phyloP scores from a whole-genome alignment of 2,329 filamentous ascomycete genomes.

The Cladosporium sp. region DNA sequence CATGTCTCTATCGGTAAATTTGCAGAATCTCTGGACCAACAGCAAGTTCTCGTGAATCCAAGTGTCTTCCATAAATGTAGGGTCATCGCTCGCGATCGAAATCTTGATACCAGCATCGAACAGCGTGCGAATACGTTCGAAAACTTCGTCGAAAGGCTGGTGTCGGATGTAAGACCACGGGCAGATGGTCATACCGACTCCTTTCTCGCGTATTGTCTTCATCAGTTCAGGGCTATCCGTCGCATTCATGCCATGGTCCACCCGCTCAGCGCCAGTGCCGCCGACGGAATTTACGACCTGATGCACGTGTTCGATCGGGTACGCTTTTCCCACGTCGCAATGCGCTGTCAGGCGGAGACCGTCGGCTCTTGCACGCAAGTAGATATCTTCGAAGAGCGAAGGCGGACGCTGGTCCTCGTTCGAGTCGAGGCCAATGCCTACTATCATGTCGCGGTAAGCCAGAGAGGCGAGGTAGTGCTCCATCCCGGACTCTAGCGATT shows the following conservation, averaged over 20 bases:
- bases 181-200: constrained; percentile 47
- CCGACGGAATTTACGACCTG: constrained; percentile 39
- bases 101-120: constrained; percentile 50
- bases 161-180: constrained; percentile 48
- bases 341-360: constrained; percentile 53
- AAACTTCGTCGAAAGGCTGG: constrained; percentile 47
- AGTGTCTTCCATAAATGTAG: constrained; percentile 53
- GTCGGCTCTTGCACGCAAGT: constrained; percentile 41
- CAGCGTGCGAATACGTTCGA: constrained; percentile 49
- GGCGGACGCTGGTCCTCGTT: constrained; percentile 52
- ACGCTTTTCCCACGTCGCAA: constrained; percentile 55
- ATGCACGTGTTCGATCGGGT: constrained; percentile 48
- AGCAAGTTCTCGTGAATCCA: constrained; percentile 54
- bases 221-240: constrained; percentile 41
- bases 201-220: constrained; percentile 35
- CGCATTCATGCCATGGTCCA: constrained; percentile 49
- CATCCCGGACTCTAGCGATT: constrained; percentile 43
- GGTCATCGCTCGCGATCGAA: constrained; percentile 54
- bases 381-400: constrained; percentile 47
- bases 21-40: constrained; percentile 47
- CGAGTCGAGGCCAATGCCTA: constrained; percentile 52
- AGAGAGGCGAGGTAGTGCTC: constrained; percentile 44
- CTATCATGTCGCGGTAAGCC: constrained; percentile 48
- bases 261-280: constrained; percentile 41
- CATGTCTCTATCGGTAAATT: constrained; percentile 47